Conservation (phyloP, 352 stramenopile genomes). For the Elongisporangium prolatum region DNA sequence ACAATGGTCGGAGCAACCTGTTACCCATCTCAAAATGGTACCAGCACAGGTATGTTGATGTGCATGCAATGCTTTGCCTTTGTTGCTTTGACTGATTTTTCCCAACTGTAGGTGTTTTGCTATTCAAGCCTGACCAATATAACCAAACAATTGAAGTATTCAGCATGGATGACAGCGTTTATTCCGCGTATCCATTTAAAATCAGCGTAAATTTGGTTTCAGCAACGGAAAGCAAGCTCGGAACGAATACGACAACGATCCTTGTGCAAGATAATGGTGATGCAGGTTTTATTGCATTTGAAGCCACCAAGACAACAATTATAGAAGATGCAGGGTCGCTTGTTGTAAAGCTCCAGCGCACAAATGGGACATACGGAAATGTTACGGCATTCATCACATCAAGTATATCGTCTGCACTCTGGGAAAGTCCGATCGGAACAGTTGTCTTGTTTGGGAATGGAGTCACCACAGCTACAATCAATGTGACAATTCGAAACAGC, state of each 20-base stretch:
- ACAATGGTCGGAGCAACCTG: constrained; percentile 12
- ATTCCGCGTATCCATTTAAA: constrained; percentile 15
- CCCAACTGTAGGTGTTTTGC: constrained; percentile 16
- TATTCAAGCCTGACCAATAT: constrained; percentile 20
- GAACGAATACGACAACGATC: constrained; percentile 9
- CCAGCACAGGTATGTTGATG: constrained; percentile 23
- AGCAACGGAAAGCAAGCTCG: constrained; percentile 14
- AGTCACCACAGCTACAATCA: constrained; percentile 1
- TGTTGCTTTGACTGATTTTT: too few species aligned
- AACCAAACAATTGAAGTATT: constrained; percentile 21
- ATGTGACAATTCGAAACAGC: constrained; percentile 20
- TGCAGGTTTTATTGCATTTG: constrained; percentile 25
- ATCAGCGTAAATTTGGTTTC: constrained; percentile 17
- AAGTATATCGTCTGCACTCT: constrained; percentile 22
- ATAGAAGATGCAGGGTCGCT: constrained; percentile 10
- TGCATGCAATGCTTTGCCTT: too few species aligned
- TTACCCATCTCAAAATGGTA: constrained; percentile 4
- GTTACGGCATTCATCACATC: constrained; percentile 25
- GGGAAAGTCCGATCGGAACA: constrained; percentile 13
- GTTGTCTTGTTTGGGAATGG: constrained; percentile 27
- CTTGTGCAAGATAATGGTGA: constrained; percentile 30
- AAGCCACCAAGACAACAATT: constrained; percentile 6
- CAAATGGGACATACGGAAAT: constrained; percentile 5
- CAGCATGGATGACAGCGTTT: constrained; percentile 20
- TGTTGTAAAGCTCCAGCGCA: constrained; percentile 10